Percentiles rank a stretch among this genome's conserved stretches.
These are phyloP conservation scores for Erucastrum elatum DNA, from an alignment of 345 rosid genomes.

Conservation along the genomic window DNA sequence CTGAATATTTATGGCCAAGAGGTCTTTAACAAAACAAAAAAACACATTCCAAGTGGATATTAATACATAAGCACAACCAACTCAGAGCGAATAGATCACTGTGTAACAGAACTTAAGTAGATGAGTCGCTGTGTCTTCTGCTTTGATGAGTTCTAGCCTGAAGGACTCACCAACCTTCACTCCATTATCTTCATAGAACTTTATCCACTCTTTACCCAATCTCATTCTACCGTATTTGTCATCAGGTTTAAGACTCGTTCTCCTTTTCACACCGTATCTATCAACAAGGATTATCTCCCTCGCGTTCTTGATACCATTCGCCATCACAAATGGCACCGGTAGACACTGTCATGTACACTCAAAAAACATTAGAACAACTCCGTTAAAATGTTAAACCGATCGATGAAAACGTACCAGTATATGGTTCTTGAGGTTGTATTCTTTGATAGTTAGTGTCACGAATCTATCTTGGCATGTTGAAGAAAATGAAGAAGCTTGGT, in stretches of 20 bases:
- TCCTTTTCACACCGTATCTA: background rate
- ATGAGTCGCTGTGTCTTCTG: too few relatives aligned
- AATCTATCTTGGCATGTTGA: slow-evolving; percentile 1
- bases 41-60: too few relatives aligned
- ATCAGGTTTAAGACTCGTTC: background rate
- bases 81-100: too few relatives aligned
- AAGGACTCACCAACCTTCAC: too few relatives aligned
- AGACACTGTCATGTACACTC: slow-evolving; percentile 10
- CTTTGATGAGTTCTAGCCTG: too few relatives aligned
- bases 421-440: background rate
- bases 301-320: background rate
- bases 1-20: too few relatives aligned
- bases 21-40: too few relatives aligned
- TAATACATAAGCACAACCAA: too few relatives aligned
- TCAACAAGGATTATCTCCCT: slow-evolving; percentile 14
- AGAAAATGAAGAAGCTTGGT: background rate
- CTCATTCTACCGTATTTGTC: slow-evolving; percentile 1
- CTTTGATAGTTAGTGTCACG: slow-evolving; percentile 15
- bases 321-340: background rate
- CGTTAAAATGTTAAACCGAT: background rate
- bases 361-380: background rate
- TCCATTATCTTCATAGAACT: background rate
- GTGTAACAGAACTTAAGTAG: too few relatives aligned
- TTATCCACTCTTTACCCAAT: slow-evolving; percentile 20
- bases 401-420: background rate